phyloP scores from a whole-genome alignment of 1,139 yeast genomes.

The Diutina scorzettiae region DNA sequence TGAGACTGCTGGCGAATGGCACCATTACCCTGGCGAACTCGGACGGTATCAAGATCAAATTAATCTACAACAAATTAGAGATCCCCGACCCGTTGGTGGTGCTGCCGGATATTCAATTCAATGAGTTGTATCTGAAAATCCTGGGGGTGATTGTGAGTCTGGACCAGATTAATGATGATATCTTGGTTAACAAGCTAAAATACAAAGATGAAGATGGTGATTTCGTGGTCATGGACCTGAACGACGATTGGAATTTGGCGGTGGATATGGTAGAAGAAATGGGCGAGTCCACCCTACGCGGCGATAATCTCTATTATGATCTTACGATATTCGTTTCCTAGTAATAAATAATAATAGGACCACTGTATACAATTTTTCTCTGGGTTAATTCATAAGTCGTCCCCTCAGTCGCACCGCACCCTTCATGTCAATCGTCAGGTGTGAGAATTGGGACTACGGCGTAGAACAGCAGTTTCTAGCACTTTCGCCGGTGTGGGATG shows the following conservation, averaged over 20 bases:
- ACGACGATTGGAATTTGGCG: constrained; percentile 60
- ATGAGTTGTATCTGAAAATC: constrained; percentile 32
- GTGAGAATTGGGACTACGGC: constrained; percentile 47
- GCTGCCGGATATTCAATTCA: constrained; percentile 31
- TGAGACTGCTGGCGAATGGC: constrained; percentile 7
- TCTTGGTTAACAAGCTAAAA: constrained; percentile 42
- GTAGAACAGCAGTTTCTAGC: constrained; percentile 48
- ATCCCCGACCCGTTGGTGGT: constrained; percentile 26
- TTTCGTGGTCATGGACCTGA: constrained; percentile 73
- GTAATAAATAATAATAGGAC: neutral
- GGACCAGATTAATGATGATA: constrained; percentile 22
- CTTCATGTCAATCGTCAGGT: constrained; percentile 38
- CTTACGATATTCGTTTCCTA: constrained; percentile 3
- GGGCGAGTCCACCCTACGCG: neutral
- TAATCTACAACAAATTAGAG: constrained; percentile 36
- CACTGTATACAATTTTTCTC: no score
- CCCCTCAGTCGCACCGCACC: no score
- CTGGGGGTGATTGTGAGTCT: constrained; percentile 24
- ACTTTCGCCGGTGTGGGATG: constrained; percentile 59
- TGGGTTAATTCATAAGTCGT: no score
- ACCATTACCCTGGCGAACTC: constrained; percentile 8
- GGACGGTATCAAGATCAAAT: constrained; percentile 28
- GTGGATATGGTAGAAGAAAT: constrained; percentile 38
- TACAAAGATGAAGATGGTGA: constrained; percentile 96
- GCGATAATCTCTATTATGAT: constrained; percentile 1